Evolutionary conservation across 106 monocot genomes (phyloP).

Genomic region (Platanthera guangdongensis): DNA sequence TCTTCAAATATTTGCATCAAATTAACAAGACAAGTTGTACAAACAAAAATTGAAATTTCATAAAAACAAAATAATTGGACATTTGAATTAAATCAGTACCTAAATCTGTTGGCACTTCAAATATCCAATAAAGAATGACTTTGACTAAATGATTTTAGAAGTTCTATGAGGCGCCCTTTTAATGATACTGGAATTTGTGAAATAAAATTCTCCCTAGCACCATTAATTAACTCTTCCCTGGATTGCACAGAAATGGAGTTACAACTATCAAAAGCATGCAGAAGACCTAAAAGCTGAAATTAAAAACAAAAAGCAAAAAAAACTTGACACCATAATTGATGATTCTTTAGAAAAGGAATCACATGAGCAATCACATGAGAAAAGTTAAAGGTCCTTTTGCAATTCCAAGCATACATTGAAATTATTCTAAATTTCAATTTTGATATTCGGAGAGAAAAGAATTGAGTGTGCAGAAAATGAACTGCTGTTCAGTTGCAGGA

Average conservation of each 20-base stretch:
- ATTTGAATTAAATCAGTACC: constrained; percentile 3
- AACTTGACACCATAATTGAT: neutral
- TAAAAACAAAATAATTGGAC: neutral
- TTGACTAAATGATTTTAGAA: constrained; percentile 38
- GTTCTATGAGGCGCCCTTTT: constrained; percentile 36
- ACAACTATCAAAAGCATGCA: neutral
- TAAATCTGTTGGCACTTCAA: constrained; percentile 15
- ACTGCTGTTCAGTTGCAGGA: too few species aligned
- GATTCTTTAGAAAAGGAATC: neutral
- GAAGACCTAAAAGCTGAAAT: neutral
- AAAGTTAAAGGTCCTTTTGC: neutral
- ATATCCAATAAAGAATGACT: constrained; percentile 24
- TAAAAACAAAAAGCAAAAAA: neutral
- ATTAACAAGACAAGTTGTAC: neutral
- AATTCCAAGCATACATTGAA: too few species aligned
- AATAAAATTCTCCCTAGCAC: constrained; percentile 35
- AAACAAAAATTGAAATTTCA: neutral
- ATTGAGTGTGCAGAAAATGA: neutral
- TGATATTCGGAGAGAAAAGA: neutral
- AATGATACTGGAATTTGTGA: constrained; percentile 50
- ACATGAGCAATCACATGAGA: neutral
- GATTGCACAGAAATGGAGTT: constrained; percentile 7
- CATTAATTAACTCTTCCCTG: constrained; percentile 36
- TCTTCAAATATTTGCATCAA: neutral
- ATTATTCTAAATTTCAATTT: too few species aligned